phyloP scores from a whole-genome alignment of 2,329 filamentous ascomycete species.

The Ophiostoma sp. region DNA sequence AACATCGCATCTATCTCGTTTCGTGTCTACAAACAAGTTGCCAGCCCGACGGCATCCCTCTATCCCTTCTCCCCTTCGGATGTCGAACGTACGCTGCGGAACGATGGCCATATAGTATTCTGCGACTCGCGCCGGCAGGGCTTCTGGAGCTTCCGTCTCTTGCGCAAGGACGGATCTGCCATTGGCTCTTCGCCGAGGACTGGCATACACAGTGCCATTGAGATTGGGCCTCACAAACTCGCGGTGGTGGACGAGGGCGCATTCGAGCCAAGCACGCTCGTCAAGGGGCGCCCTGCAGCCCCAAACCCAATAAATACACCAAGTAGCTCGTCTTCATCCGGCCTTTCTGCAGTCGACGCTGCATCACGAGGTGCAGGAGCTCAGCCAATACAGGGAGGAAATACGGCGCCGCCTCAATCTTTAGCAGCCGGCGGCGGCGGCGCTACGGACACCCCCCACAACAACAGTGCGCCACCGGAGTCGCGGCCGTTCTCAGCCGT shows the following conservation, averaged over 20 bases:
- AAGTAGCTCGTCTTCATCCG: constrained; percentile 1
- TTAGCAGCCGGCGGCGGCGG: not conserved
- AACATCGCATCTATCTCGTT: constrained; percentile 52
- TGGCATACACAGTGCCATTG: constrained; percentile 36
- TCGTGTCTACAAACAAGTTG: constrained; percentile 49
- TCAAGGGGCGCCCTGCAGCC: constrained; percentile 40
- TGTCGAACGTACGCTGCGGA: constrained; percentile 47
- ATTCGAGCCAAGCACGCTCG: constrained; percentile 46
- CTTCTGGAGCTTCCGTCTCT: constrained; percentile 52
- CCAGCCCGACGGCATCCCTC: constrained; percentile 38
- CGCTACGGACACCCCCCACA: not conserved
- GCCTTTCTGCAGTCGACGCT: not conserved
- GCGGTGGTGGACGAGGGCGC: constrained; percentile 44
- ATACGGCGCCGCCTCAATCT: not conserved
- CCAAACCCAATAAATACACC: constrained; percentile 39
- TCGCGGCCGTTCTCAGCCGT: constrained; percentile 34
- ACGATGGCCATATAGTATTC: constrained; percentile 49
- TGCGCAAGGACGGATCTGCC: constrained; percentile 38
- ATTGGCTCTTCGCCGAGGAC: constrained; percentile 26
- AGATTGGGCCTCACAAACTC: constrained; percentile 42
- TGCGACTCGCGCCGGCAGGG: constrained; percentile 46
- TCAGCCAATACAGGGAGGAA: not conserved
- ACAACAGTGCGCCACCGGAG: constrained; percentile 25
- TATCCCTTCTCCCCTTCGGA: constrained; percentile 46
- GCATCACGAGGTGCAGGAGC: constrained; percentile 1